These are phyloP conservation scores for Drechslerella stenobrocha DNA, from an alignment of 2,329 filamentous ascomycete species.

Conservation along the genomic window DNA sequence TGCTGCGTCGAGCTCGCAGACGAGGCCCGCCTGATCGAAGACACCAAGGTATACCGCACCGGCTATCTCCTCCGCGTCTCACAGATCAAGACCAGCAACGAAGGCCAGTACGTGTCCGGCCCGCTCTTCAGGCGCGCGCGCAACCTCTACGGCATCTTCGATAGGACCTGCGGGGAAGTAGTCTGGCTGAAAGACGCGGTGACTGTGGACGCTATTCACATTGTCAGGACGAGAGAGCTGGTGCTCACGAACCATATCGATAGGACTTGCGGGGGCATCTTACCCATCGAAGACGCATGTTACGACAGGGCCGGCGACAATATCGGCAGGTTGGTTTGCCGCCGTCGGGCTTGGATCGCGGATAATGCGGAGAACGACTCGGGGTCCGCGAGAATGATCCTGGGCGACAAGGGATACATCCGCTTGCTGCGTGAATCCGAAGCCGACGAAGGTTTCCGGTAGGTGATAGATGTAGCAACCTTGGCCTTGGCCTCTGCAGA, in stretches of 20 bases:
- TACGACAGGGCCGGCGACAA: constrained; percentile 4
- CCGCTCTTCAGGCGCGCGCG: constrained; percentile 30
- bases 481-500: too few relatives aligned
- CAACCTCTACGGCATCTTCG: constrained; percentile 22
- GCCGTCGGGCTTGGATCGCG: constrained; percentile 12
- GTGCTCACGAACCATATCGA: constrained; percentile 31
- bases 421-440: constrained; percentile 24
- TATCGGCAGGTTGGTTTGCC: constrained; percentile 32
- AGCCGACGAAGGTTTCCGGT: constrained; percentile 29
- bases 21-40: constrained; percentile 7
- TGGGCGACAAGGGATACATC: constrained; percentile 29
- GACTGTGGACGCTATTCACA: not conserved
- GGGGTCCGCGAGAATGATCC: constrained; percentile 18
- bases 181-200: constrained; percentile 25
- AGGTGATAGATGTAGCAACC: not conserved
- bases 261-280: constrained; percentile 20
- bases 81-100: constrained; percentile 15
- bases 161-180: constrained; percentile 12
- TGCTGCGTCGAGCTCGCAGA: constrained; percentile 22
- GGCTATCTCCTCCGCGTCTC: constrained; percentile 23
- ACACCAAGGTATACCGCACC: not conserved
- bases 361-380: constrained; percentile 15
- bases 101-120: constrained; percentile 20
- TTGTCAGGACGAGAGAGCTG: constrained; percentile 16
- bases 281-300: constrained; percentile 15